phyloP scores from a whole-genome alignment of 441 rosid genomes.

The Populus tomentosa region DNA sequence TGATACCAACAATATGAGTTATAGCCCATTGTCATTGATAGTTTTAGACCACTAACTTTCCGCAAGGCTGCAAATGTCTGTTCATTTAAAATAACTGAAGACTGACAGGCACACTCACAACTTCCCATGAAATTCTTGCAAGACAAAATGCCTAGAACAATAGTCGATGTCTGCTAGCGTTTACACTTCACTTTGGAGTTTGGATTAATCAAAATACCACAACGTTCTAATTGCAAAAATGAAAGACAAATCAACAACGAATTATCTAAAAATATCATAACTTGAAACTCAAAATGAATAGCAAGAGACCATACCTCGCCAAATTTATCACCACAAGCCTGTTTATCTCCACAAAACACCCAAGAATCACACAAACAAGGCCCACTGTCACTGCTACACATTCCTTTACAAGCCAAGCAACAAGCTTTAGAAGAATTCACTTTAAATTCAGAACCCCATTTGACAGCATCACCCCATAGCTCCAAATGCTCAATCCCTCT shows the following conservation, averaged over 20 bases:
- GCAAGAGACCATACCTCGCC: conserved; percentile 59
- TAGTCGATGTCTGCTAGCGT: neutral
- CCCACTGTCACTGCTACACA: conserved; percentile 76
- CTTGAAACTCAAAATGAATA: conserved; percentile 5
- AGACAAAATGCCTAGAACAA: neutral
- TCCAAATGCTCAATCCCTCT: conserved; percentile 78
- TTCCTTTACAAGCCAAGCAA: conserved; percentile 79
- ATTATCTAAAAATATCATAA: neutral
- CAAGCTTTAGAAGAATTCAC: conserved; percentile 62
- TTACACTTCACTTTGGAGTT: neutral
- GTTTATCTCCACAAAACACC: conserved; percentile 76
- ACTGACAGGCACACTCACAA: too few relatives aligned
- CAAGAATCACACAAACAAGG: conserved; percentile 94
- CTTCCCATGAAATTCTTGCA: too few relatives aligned
- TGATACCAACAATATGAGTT: neutral
- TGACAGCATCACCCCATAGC: conserved; percentile 89
- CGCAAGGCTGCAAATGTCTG: neutral
- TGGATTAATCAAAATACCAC: neutral
- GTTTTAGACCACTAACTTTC: neutral
- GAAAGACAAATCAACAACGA: neutral
- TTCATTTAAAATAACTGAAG: neutral
- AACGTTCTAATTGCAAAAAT: neutral
- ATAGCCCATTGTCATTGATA: neutral
- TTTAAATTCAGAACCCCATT: conserved; percentile 91
- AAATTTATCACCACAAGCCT: conserved; percentile 72